Conservation (phyloP, 208 protist species). For the Acanthamoeba rhysodes region DNA sequence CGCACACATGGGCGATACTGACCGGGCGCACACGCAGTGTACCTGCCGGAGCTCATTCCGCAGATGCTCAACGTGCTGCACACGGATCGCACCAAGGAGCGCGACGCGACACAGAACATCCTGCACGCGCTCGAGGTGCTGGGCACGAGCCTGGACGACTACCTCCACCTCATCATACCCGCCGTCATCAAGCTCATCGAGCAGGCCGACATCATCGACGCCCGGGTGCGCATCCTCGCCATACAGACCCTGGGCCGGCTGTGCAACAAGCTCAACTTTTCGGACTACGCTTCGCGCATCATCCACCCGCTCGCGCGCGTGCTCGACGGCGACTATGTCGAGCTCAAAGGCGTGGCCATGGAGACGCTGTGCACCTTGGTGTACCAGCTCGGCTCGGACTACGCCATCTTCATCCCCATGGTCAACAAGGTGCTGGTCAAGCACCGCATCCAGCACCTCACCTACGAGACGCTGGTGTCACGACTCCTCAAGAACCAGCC, state of each 20-base stretch:
- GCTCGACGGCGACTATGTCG: slow-evolving; percentile 41
- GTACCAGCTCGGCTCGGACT: slow-evolving; percentile 91
- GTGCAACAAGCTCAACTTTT: slow-evolving; percentile 87
- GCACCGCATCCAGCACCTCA: slow-evolving; percentile 79
- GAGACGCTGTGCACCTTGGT: slow-evolving; percentile 90
- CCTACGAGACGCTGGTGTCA: slow-evolving; percentile 86
- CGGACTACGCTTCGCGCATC: slow-evolving; percentile 90
- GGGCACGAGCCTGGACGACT: slow-evolving; percentile 93
- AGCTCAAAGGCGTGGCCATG: slow-evolving; percentile 65
- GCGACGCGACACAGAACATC: slow-evolving; percentile 80
- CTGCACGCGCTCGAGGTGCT: slow-evolving; percentile 91
- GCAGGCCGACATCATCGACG: slow-evolving; percentile 81
- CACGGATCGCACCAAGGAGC: slow-evolving; percentile 65
- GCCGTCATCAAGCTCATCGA: slow-evolving; percentile 89
- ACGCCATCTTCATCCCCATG: slow-evolving; percentile 93
- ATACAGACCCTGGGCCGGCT: slow-evolving; percentile 89
- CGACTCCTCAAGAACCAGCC: slow-evolving; percentile 82
- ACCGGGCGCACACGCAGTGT: slow-evolving; percentile 72
- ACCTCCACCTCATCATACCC: slow-evolving; percentile 94
- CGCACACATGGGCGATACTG: too few species aligned
- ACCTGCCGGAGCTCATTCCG: slow-evolving; percentile 93
- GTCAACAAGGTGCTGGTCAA: slow-evolving; percentile 86
- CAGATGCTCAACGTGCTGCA: slow-evolving; percentile 89
- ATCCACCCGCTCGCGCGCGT: slow-evolving; percentile 88
- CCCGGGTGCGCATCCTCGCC: slow-evolving; percentile 79